phyloP scores from a whole-genome alignment of 2,329 filamentous ascomycete species.

The Botrytis squamosa region DNA sequence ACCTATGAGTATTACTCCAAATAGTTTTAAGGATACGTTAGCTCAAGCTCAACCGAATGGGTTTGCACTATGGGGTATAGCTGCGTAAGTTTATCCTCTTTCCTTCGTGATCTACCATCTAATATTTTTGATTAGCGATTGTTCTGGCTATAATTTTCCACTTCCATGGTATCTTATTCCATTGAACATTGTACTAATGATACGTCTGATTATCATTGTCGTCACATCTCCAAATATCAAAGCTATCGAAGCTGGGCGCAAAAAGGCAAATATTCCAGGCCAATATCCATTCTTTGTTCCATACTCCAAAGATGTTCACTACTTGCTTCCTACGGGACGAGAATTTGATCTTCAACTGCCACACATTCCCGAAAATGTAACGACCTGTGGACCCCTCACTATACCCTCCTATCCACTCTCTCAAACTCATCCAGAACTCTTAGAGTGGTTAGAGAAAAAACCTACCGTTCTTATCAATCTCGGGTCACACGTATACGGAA shows the following conservation, averaged over 20 bases:
- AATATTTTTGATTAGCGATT: slow-evolving; percentile 1
- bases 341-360: slow-evolving; percentile 43
- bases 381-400: slow-evolving; percentile 49
- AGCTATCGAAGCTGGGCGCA: slow-evolving; percentile 33
- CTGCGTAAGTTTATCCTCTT: slow-evolving; percentile 39
- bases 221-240: slow-evolving; percentile 29
- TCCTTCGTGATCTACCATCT: not conserved
- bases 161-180: slow-evolving; percentile 46
- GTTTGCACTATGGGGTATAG: slow-evolving; percentile 42
- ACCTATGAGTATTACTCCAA: slow-evolving; percentile 46
- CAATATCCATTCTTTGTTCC: slow-evolving; percentile 35
- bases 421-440: slow-evolving; percentile 45
- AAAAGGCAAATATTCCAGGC: slow-evolving; percentile 31
- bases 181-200: slow-evolving; percentile 44
- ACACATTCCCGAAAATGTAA: slow-evolving; percentile 44
- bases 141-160: slow-evolving; percentile 47
- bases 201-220: slow-evolving; percentile 35
- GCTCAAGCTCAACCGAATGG: slow-evolving; percentile 42
- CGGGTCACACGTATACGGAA: slow-evolving; percentile 41
- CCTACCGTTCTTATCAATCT: slow-evolving; percentile 51
- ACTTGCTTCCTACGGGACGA: slow-evolving; percentile 29
- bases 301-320: slow-evolving; percentile 37
- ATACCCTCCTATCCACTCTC: slow-evolving; percentile 39
- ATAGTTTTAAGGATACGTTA: slow-evolving; percentile 46
- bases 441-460: slow-evolving; percentile 43